These are phyloP conservation scores for Hexamita inflata DNA, from an alignment of 208 protist genomes.

Conservation along the genomic window DNA sequence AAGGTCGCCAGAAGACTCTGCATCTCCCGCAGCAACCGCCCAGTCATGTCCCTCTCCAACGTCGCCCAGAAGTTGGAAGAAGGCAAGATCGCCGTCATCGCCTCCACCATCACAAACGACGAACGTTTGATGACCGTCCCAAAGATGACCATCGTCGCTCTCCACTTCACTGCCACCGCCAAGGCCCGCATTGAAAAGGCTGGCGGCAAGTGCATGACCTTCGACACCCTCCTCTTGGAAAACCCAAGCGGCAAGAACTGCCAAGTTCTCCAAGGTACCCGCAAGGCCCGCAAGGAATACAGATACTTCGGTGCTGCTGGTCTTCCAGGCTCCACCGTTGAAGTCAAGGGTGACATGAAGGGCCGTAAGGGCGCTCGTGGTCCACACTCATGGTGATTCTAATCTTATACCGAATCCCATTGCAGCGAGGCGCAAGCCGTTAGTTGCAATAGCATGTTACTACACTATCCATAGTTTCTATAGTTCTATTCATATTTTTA, in stretches of 20 bases:
- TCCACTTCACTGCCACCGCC: slow-evolving; percentile 89
- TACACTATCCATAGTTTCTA: too few relatives aligned
- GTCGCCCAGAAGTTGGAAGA: slow-evolving; percentile 67
- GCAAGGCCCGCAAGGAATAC: slow-evolving; percentile 72
- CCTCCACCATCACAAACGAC: slow-evolving; percentile 95
- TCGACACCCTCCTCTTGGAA: slow-evolving; percentile 91
- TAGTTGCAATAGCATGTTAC: too few relatives aligned
- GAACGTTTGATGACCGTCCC: slow-evolving; percentile 69
- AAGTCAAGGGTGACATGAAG: slow-evolving; percentile 32
- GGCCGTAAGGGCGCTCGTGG: slow-evolving; percentile 9
- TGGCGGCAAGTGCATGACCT: slow-evolving; percentile 92
- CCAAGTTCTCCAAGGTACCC: slow-evolving; percentile 83
- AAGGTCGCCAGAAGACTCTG: slow-evolving; percentile 79
- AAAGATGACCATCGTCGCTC: slow-evolving; percentile 72
- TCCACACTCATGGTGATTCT: slow-evolving; percentile 19
- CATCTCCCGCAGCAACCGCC: slow-evolving; percentile 79
- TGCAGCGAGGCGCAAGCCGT: too few relatives aligned
- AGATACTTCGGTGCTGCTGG: slow-evolving; percentile 91
- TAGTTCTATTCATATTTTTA: too few relatives aligned
- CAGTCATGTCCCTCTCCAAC: slow-evolving; percentile 78
- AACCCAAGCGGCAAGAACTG: slow-evolving; percentile 84
- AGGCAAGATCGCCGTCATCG: slow-evolving; percentile 81
- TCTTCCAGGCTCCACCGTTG: slow-evolving; percentile 54
- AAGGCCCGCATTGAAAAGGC: slow-evolving; percentile 86
- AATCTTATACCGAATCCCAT: too few relatives aligned